phyloP scores from a whole-genome alignment of 2,329 filamentous ascomycete genomes.

The Aspergillus hiratsukae region DNA sequence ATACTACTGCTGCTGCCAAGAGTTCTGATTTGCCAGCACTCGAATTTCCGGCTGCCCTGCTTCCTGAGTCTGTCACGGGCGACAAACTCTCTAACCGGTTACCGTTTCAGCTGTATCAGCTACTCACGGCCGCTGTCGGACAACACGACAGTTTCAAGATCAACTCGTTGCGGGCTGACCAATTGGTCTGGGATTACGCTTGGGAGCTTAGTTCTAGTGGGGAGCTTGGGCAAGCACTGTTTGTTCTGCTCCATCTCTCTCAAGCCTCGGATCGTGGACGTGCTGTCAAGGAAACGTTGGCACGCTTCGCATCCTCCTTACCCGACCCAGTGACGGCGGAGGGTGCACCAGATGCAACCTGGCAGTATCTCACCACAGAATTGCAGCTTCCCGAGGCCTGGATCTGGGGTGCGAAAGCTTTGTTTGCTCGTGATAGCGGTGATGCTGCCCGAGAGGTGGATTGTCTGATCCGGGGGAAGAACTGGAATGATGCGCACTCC shows the following conservation, averaged over 20 bases:
- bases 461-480: conserved; percentile 72
- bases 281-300: conserved; percentile 68
- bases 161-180: conserved; percentile 59
- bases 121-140: conserved; percentile 47
- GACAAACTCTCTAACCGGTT: conserved; percentile 71
- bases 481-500: conserved; percentile 75
- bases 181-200: conserved; percentile 60
- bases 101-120: conserved; percentile 78
- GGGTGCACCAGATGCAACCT: conserved; percentile 42
- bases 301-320: conserved; percentile 65
- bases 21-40: conserved; percentile 33
- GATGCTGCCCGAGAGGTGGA: conserved; percentile 69
- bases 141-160: conserved; percentile 50
- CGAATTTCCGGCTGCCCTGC: conserved; percentile 63
- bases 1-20: conserved; percentile 25
- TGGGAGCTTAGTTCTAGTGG: conserved; percentile 50
- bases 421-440: conserved; percentile 70
- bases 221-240: conserved; percentile 67
- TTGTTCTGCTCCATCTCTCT: conserved; percentile 73
- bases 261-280: conserved; percentile 58
- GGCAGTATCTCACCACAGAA: conserved; percentile 56
- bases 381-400: conserved; percentile 70
- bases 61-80: conserved; percentile 71
- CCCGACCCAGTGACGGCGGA: conserved; percentile 52
- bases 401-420: conserved; percentile 83